Evolutionary conservation across 495 filamentous ascomycete genomes (phyloP).

Genomic region (Aspergillus egyptiacus): DNA sequence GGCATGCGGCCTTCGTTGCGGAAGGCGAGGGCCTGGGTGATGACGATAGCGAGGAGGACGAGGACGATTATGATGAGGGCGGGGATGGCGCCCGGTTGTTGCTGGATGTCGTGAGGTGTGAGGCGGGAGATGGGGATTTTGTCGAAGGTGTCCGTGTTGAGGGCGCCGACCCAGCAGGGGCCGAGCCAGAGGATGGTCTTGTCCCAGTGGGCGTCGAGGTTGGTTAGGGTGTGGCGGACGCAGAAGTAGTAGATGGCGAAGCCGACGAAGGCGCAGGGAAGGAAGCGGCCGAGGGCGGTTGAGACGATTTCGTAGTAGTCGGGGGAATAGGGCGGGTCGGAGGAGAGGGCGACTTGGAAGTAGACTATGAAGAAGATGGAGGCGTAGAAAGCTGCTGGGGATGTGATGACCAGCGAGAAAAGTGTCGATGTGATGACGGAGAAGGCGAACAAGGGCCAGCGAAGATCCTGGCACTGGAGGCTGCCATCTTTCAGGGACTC

Average conservation of each 20-base stretch:
- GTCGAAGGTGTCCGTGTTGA: constrained; percentile 73
- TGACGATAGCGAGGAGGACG: constrained; percentile 45
- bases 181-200: constrained; percentile 72
- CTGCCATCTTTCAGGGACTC: constrained; percentile 15
- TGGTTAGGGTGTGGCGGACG: constrained; percentile 42
- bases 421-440: constrained; percentile 57
- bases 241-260: constrained; percentile 64
- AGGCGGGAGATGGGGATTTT: constrained; percentile 69
- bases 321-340: constrained; percentile 54
- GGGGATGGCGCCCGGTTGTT: constrained; percentile 66
- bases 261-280: constrained; percentile 65
- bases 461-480: constrained; percentile 52
- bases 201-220: constrained; percentile 61
- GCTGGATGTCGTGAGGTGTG: constrained; percentile 63
- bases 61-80: constrained; percentile 60
- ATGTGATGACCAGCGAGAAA: constrained; percentile 61
- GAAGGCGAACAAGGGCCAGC: constrained; percentile 62
- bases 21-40: constrained; percentile 60
- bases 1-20: constrained; percentile 61
- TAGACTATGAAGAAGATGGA: constrained; percentile 62
- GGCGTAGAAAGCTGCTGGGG: constrained; percentile 58
- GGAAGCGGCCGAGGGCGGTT: constrained; percentile 58
- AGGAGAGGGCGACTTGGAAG: constrained; percentile 69
- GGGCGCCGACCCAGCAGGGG: constrained; percentile 68
- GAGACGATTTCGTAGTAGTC: constrained; percentile 55